Evolutionary conservation across 2,329 filamentous ascomycete genomes (phyloP).

Genomic region (Ophiostoma australiae): DNA sequence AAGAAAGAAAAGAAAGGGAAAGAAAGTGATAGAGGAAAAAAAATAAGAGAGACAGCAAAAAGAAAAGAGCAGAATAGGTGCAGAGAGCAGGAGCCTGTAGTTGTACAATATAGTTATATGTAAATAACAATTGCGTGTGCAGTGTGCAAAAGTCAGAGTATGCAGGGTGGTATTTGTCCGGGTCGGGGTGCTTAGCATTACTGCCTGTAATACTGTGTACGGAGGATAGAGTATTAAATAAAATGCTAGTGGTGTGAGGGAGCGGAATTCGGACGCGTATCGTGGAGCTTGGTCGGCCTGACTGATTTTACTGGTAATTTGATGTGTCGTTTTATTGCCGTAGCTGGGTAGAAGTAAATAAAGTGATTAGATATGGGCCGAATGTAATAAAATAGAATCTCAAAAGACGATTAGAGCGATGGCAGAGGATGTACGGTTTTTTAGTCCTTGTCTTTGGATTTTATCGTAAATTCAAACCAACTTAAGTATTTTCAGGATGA

Average conservation of each 20-base stretch:
- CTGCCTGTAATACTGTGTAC: neutral
- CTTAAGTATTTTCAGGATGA: too few species aligned
- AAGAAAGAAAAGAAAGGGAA: too few species aligned
- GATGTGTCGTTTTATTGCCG: neutral
- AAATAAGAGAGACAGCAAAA: neutral
- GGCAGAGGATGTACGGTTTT: too few species aligned
- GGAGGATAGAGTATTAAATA: neutral
- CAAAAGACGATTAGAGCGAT: too few species aligned
- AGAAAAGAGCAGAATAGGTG: neutral
- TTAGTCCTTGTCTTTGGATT: too few species aligned
- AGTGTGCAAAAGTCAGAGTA: neutral
- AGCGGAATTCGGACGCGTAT: constrained; percentile 3
- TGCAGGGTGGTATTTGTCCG: neutral
- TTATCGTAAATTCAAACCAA: too few species aligned
- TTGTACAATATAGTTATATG: neutral
- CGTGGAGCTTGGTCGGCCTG: neutral
- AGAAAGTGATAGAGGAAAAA: too few species aligned
- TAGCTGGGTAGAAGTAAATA: neutral
- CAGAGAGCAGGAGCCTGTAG: too few species aligned
- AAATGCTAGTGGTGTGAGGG: neutral
- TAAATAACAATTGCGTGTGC: neutral
- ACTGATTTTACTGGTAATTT: neutral
- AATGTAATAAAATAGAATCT: too few species aligned
- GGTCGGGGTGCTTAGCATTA: neutral
- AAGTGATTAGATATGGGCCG: neutral